Conservation (phyloP, 2,329 filamentous ascomycete species). For the Penicillium sp. region DNA sequence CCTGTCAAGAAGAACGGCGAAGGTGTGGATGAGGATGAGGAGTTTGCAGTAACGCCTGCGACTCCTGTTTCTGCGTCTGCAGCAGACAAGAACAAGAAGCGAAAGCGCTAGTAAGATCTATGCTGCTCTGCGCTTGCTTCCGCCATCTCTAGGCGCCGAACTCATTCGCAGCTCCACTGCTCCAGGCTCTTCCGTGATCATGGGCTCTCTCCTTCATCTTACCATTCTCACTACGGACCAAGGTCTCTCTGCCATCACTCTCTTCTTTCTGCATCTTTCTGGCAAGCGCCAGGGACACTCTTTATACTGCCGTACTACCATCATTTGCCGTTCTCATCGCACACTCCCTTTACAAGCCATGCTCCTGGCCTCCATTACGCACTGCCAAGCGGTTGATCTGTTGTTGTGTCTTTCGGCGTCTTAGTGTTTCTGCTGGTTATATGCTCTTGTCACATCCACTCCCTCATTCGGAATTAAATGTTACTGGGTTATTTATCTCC, state of each 20-base stretch:
- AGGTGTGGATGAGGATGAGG: slow-evolving; percentile 49
- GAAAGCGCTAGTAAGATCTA: slow-evolving; percentile 53
- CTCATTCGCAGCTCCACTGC: slow-evolving; percentile 4
- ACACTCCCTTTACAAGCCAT: slow-evolving; percentile 20
- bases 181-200: slow-evolving; percentile 1
- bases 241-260: slow-evolving; percentile 4
- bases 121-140: slow-evolving; percentile 6
- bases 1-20: slow-evolving; percentile 57
- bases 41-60: slow-evolving; percentile 41
- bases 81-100: slow-evolving; percentile 64
- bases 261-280: slow-evolving; percentile 14
- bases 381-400: slow-evolving; percentile 27
- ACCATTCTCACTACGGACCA: slow-evolving; percentile 9
- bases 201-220: slow-evolving; percentile 9
- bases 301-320: slow-evolving; percentile 14
- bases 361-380: slow-evolving; percentile 20
- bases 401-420: slow-evolving; percentile 23
- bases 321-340: slow-evolving; percentile 9
- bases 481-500: slow-evolving; percentile 16
- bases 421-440: slow-evolving; percentile 18
- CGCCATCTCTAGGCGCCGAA: slow-evolving; percentile 3
- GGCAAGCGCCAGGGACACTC: slow-evolving; percentile 20
- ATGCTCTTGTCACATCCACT: slow-evolving; percentile 19
- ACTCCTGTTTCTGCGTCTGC: slow-evolving; percentile 31
- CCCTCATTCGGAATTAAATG: slow-evolving; percentile 25